Percentiles rank a stretch among this genome's conserved stretches.
These are phyloP conservation scores for Oryza nivara DNA, from an alignment of 176 grass and related monocot species.

Conservation along the genomic window DNA sequence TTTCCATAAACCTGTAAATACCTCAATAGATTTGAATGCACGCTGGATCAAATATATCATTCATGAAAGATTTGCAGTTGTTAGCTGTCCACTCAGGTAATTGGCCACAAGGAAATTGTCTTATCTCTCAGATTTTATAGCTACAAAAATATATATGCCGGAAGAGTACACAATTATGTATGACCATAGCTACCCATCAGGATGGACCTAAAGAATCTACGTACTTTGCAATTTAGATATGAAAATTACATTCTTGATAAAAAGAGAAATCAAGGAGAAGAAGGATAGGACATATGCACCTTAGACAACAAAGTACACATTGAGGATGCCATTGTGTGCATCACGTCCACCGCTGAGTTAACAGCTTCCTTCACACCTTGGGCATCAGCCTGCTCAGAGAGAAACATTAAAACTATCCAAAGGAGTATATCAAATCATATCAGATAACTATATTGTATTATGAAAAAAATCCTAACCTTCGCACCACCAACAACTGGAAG, in stretches of 20 bases:
- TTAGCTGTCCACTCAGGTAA: not conserved
- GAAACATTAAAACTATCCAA: constrained; percentile 30
- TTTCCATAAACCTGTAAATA: not conserved
- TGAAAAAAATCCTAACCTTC: constrained; percentile 63
- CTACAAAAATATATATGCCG: not conserved
- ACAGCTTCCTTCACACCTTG: constrained; percentile 85
- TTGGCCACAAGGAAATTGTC: not conserved
- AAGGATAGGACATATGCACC: constrained; percentile 48
- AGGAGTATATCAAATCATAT: constrained; percentile 27
- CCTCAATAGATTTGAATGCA: not conserved
- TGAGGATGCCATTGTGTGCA: constrained; percentile 84
- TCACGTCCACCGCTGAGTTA: constrained; percentile 72
- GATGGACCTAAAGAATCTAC: constrained; percentile 21
- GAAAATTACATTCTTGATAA: constrained; percentile 16
- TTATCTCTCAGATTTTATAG: not conserved
- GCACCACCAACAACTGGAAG: constrained; percentile 92
- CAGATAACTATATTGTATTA: constrained; percentile 12
- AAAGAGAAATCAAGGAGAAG: not conserved
- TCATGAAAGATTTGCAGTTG: not conserved
- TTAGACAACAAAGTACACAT: constrained; percentile 77
- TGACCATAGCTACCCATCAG: constrained; percentile 8
- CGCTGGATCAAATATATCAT: not conserved
- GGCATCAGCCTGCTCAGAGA: constrained; percentile 68
- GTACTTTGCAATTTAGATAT: constrained; percentile 4
- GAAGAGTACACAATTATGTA: not conserved